Conservation (phyloP, 202 grass and related monocot species). For the Eragrostis tef region DNA sequence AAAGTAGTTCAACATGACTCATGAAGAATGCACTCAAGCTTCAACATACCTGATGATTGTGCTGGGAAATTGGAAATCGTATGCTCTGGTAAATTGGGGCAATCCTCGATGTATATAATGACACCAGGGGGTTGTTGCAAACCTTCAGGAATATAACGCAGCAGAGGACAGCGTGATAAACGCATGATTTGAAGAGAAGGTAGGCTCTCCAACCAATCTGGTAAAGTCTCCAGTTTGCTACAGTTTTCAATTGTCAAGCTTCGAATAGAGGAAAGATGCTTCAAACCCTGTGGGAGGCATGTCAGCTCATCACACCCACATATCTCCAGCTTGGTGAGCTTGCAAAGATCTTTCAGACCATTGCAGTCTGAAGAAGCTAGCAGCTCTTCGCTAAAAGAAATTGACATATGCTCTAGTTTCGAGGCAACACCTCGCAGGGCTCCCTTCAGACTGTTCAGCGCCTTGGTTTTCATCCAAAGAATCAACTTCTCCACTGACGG, state of each 20-base stretch:
- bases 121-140: not conserved
- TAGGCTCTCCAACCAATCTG: slow-evolving; percentile 39
- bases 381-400: slow-evolving; percentile 21
- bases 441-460: not conserved
- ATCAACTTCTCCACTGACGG: slow-evolving; percentile 21
- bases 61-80: not conserved
- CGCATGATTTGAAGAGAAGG: not conserved
- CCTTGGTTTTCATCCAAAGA: slow-evolving; percentile 38
- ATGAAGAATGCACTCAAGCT: not conserved
- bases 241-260: slow-evolving; percentile 10
- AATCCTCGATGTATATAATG: not conserved
- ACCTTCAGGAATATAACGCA: not conserved
- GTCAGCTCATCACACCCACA: slow-evolving; percentile 11
- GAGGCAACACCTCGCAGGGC: not conserved
- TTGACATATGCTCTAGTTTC: slow-evolving; percentile 8
- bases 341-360: slow-evolving; percentile 10
- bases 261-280: not conserved
- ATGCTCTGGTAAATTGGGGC: not conserved
- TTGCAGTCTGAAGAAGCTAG: not conserved
- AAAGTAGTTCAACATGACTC: not conserved
- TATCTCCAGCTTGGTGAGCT: slow-evolving; percentile 7
- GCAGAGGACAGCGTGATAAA: slow-evolving; percentile 10
- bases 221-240: slow-evolving; percentile 3
- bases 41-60: not conserved
- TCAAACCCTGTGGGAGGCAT: slow-evolving; percentile 3